Evolutionary conservation across 768 basidiomycete species (phyloP).

Genomic region (Lactarius indigo): DNA sequence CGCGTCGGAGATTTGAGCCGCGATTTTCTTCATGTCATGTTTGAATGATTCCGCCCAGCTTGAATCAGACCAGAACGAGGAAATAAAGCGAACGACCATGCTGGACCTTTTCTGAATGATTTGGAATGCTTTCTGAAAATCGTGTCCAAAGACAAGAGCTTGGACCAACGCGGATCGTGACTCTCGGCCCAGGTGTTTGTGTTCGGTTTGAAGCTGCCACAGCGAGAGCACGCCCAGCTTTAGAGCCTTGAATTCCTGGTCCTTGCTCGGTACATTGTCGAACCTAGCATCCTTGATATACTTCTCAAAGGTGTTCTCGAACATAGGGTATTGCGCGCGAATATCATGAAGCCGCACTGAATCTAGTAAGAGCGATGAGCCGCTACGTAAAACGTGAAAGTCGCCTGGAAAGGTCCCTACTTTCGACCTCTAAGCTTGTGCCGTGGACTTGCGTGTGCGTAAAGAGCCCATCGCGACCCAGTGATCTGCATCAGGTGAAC

Average conservation of each 20-base stretch:
- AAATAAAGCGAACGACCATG: neutral
- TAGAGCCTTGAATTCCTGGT: neutral
- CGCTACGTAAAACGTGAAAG: too few relatives aligned
- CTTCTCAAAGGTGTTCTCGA: neutral
- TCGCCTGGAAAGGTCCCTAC: neutral
- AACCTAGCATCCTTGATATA: neutral
- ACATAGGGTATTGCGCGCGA: neutral
- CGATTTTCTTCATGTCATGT: slow-evolving; percentile 9
- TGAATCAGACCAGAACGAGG: neutral
- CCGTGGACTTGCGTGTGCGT: too few relatives aligned
- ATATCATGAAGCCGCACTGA: neutral
- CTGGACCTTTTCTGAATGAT: neutral
- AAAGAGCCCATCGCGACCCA: neutral
- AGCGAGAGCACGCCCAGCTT: slow-evolving; percentile 4
- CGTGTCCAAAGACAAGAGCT: neutral
- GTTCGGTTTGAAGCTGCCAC: neutral
- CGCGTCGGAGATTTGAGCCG: neutral
- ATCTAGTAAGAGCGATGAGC: neutral
- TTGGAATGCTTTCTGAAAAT: neutral
- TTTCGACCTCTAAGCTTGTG: too few relatives aligned
- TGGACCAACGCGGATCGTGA: neutral
- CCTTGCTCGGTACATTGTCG: neutral
- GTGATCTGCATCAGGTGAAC: neutral
- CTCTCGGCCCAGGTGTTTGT: neutral
- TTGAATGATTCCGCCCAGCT: neutral